Conservation (phyloP, 306 rosid genomes). For the Vigna radiata region DNA sequence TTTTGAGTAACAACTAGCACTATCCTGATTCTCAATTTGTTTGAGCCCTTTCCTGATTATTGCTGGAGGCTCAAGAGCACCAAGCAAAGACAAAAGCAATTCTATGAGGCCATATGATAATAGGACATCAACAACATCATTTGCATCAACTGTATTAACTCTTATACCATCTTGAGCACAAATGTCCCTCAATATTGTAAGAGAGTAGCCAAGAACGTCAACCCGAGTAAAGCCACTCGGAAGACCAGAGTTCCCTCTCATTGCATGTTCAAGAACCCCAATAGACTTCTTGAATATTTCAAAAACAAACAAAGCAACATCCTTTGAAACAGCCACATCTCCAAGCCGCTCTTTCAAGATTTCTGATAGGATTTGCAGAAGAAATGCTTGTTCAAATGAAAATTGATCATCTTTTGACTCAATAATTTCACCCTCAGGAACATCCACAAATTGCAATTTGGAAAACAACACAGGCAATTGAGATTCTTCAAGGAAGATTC, state of each 20-base stretch:
- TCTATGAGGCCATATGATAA: slow-evolving; percentile 63
- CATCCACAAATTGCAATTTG: slow-evolving; percentile 39
- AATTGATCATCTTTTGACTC: slow-evolving; percentile 31
- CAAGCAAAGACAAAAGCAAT: slow-evolving; percentile 62
- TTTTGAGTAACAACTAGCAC: slow-evolving; percentile 44
- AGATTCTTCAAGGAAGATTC: slow-evolving; percentile 62
- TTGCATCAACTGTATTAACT: slow-evolving; percentile 43
- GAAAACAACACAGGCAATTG: slow-evolving; percentile 57
- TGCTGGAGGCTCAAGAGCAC: slow-evolving; percentile 78
- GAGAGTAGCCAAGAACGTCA: slow-evolving; percentile 78
- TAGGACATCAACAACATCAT: slow-evolving; percentile 55
- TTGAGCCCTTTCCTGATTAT: slow-evolving; percentile 61
- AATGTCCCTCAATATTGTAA: slow-evolving; percentile 72
- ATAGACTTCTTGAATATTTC: slow-evolving; percentile 67
- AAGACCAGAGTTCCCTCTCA: slow-evolving; percentile 57
- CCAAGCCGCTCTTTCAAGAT: slow-evolving; percentile 60
- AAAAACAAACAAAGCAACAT: slow-evolving; percentile 55
- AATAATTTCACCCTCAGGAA: slow-evolving; percentile 33
- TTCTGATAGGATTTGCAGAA: slow-evolving; percentile 53
- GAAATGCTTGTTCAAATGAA: slow-evolving; percentile 62
- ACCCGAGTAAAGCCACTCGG: slow-evolving; percentile 62
- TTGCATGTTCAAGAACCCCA: slow-evolving; percentile 43
- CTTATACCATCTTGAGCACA: slow-evolving; percentile 58
- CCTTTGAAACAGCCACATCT: slow-evolving; percentile 52
- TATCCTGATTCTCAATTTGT: slow-evolving; percentile 51